A percentile compares a stretch with the other conserved stretches of the same genome.
Conservation (phyloP, 306 rosid species). For the Luffa acutangula region DNA sequence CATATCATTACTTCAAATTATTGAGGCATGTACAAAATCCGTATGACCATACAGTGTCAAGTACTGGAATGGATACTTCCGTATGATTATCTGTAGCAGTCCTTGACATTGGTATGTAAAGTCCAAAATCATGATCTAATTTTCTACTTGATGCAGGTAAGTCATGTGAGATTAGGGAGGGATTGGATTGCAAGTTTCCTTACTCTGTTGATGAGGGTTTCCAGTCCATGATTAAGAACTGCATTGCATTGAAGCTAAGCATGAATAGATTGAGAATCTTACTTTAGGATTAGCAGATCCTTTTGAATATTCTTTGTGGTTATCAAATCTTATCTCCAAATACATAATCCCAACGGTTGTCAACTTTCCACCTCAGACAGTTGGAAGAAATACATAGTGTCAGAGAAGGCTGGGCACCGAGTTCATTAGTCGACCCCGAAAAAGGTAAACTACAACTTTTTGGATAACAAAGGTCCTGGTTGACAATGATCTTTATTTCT, state of each 20-base stretch:
- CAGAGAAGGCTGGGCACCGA: neutral
- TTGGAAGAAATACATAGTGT: neutral
- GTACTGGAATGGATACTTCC: neutral
- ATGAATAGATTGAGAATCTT: neutral
- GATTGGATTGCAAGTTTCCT: neutral
- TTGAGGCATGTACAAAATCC: neutral
- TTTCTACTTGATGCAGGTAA: neutral
- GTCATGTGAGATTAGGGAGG: neutral
- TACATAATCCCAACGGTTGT: neutral
- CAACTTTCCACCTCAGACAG: constrained; percentile 5
- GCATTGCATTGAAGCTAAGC: too few species aligned
- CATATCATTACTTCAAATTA: neutral
- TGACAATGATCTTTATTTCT: neutral
- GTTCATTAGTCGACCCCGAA: neutral
- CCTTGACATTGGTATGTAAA: neutral
- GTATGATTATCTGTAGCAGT: neutral
- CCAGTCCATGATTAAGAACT: neutral
- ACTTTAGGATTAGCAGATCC: neutral
- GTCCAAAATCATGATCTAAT: neutral
- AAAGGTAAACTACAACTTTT: neutral
- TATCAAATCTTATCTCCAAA: constrained; percentile 4
- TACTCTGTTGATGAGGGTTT: neutral
- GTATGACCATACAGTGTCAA: neutral
- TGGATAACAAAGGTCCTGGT: neutral
- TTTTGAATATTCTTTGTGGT: neutral